phyloP scores from a whole-genome alignment of 2,329 filamentous ascomycete species.

The Aureobasidium sp. region DNA sequence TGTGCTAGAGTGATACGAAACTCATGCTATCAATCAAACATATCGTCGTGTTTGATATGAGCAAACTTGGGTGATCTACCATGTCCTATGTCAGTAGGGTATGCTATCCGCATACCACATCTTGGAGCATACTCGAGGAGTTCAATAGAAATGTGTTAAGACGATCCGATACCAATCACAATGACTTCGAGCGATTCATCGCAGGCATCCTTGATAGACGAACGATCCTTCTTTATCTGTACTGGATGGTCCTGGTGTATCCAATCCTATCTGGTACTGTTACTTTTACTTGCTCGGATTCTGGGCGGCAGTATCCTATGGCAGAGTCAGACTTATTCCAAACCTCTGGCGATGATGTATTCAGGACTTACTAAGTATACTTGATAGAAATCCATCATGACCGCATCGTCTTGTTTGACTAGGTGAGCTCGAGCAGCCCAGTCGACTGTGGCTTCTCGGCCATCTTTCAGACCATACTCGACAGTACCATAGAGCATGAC shows the following conservation, averaged over 20 bases:
- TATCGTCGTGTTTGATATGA: background rate
- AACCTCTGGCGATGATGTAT: background rate
- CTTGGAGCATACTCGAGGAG: background rate
- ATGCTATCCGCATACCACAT: background rate
- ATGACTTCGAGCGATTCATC: background rate
- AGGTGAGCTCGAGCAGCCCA: constrained; percentile 52
- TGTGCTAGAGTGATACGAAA: background rate
- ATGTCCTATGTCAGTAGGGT: background rate
- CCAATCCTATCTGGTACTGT: too few species aligned
- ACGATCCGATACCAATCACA: too few species aligned
- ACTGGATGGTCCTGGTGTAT: background rate
- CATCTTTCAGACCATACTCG: constrained; percentile 47
- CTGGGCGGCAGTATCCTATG: constrained; percentile 19
- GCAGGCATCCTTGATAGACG: background rate
- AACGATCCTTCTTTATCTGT: background rate
- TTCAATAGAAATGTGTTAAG: too few species aligned
- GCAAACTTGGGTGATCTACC: background rate
- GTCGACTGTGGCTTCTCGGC: constrained; percentile 38
- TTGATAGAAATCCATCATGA: constrained; percentile 50
- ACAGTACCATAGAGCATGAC: constrained; percentile 51
- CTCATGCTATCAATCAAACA: background rate
- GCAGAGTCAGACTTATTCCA: background rate
- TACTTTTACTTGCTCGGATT: constrained; percentile 20
- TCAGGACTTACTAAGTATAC: constrained; percentile 41
- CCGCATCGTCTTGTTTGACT: constrained; percentile 44